Evolutionary conservation across 73 alveolate genomes (phyloP), one percentile per base, ranked within the genome.

Genomic region (Paramecium bursaria): DNA sequence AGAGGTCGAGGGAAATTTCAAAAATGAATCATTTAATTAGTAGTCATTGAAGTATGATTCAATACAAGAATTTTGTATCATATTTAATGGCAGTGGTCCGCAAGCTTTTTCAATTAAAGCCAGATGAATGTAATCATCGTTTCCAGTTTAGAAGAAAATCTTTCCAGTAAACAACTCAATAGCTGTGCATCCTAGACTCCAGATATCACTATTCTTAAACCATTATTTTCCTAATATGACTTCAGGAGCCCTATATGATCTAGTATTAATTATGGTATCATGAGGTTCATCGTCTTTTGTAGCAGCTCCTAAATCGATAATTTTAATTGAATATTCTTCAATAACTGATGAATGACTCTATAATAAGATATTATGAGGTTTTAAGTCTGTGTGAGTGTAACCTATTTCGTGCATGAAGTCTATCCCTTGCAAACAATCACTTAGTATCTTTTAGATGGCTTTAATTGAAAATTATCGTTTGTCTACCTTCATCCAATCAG

Each of bases 191-290:
- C 95, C 99, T 67, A 93, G 74, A 7, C 97, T 86, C 99, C 99
- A 95, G 74, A 95, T 93, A 57, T 95, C 98, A 54, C 95, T 79
- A 75, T 86, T 85, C 73, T 89, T 93, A 82, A 85, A 76, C 95
- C 97, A 89, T 4, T 92, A 57, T 44, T 95, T 75, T 74, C 97
- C 44, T 21, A 95, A 73, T 2, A 93, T 91, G 15, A 93, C 98
- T 87, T 95, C 99, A 6, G 99, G 99, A 5, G 97, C 96, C 39
- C 98, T 55, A 75, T 95, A 95, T 74, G 93, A 94, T 50, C 99
- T 89, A 14, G 99, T 95, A 82, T 95, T 95, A 4, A 95, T 93
- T 26, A 88, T 87, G 14, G 87, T 19, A 5, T 94, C 89, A 73
- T 90, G 95, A 31, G 90, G 82, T 26, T 88, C 91, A 26, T 49